Evolutionary conservation across 1,139 yeast species (phyloP).

Genomic region (Geotrichum armillariae): DNA sequence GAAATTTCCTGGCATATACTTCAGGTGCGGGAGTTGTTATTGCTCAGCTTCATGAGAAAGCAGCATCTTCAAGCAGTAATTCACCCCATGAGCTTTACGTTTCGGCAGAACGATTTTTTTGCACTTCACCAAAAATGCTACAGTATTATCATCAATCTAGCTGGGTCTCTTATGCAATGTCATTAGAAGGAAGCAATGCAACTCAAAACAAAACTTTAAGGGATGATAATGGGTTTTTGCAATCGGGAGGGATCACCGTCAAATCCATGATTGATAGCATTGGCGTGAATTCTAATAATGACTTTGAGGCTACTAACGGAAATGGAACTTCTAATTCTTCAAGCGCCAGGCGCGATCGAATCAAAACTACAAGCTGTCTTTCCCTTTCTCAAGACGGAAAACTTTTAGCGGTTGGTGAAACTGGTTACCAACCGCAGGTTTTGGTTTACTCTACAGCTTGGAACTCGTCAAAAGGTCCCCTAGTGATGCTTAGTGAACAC

Average conservation of each 20-base stretch:
- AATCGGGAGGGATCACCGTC: constrained; percentile 1
- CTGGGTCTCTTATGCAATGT: background rate
- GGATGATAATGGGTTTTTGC: constrained; percentile 4
- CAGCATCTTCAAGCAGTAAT: background rate
- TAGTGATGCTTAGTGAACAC: constrained; percentile 58
- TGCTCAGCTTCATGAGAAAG: constrained; percentile 30
- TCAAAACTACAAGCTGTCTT: constrained; percentile 55
- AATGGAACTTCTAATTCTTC: constrained; percentile 1
- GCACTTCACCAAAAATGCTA: constrained; percentile 26
- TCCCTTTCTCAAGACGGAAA: constrained; percentile 55
- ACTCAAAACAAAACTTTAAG: background rate
- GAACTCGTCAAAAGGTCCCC: constrained; percentile 46
- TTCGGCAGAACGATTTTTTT: constrained; percentile 15
- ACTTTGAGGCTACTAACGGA: background rate
- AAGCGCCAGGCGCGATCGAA: constrained; percentile 39
- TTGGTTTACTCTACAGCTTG: constrained; percentile 58
- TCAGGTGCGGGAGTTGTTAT: constrained; percentile 73
- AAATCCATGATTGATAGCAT: constrained; percentile 11
- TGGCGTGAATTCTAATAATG: constrained; percentile 3
- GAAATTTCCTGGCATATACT: constrained; percentile 52
- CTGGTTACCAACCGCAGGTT: constrained; percentile 65
- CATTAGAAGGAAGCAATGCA: background rate
- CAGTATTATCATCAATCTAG: constrained; percentile 3
- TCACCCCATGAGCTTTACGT: background rate
- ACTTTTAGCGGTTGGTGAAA: constrained; percentile 64